Evolutionary conservation across 2,329 filamentous ascomycete genomes (phyloP), one percentile per base, ranked within the genome.

Genomic region (Colletotrichum aenigma): DNA sequence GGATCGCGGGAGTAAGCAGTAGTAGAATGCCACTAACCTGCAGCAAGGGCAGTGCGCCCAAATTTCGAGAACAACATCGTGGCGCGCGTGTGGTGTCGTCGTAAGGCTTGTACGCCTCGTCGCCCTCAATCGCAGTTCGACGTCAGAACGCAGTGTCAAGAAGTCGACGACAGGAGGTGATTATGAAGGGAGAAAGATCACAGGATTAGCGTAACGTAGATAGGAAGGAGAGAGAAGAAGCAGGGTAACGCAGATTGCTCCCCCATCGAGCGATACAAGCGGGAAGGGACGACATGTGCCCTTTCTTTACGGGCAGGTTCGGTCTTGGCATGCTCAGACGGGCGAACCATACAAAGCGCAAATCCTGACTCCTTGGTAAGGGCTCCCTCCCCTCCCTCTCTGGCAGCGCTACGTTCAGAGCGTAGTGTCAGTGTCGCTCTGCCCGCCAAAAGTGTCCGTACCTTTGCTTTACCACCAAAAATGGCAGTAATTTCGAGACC

Each of bases 61-160:
- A 77, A 30, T 26, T 43, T 77, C 21, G 75, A 77, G 43, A 78
- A 73, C 52, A 78, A 28, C 76, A 78, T 78, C 13, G 64, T 73
- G 30, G 65, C 48, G n/a, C 15, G 64, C 61, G 30, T 43, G 8
- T 28, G 15, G 56, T 62, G 13, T 34, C 43, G 8, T 30, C 48
- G 26, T 55, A 10, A n/a, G 55, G 48, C 26, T 26, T 18, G 48
- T 21, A 52, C 43, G n/a, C 43, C 43, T 52, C n/a, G n/a, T 52
- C 43, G 16, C 10, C 28, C 16, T 28, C n/a, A n/a, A 38, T 66
- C 28, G 30, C 67, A 70, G 7, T 7, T 66, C 52, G 64, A 48
- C 24, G 34, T 24, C 16, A 24, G 13, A 36, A 26, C 15, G 38
- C 9, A 55, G 16, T 13, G 70, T 55, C 7, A 34, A 26, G 43